Evolutionary conservation across 306 rosid genomes (phyloP), one percentile per base, ranked within the genome.

Genomic region (Cicer cuneatum): DNA sequence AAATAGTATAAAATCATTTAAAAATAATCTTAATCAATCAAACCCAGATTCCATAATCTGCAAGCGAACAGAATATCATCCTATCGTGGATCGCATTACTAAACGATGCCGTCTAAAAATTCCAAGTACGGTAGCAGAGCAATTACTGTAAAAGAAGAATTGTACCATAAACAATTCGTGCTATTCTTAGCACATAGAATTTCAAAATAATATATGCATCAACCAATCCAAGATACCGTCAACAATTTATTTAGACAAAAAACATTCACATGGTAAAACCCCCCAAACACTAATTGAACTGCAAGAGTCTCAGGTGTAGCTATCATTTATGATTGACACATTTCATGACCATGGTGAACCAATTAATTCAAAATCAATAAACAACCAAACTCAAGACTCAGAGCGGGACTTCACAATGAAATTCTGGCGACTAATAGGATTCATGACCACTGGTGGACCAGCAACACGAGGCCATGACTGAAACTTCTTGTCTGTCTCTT

Each of bases 391-490:
- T 88, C 62, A 88, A 72, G 78, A 42, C 56, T 88, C 92, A 7
- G 86, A 0, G 45, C 70, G 88, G 42, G 86, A 40, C 84, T 87
- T 87, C 72, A 89, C 94, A 46, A 87, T 85, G 87, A 89, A 89
- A 75, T 89, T 89, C 68, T 89, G 94, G 79, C 89, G 91, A 42
- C 83, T 83, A 41, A 89, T 87, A 78, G 93, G 93, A 62, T 89
- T 89, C 88, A 89, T 87, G 59, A 87, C 91, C 48, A 89, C 93
- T 1, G 94, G 94, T 64, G 94, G 94, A 75, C 94, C 94, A 39
- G 90, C 90, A 52, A 91, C 86, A 0, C 97, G 96, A 63, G 98
- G 98, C 98, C 96, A 94, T 49, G 96, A 81, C 85, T 89, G 93
- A 37, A 94, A 87, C 78, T 90, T 94, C 75, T 86, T 90, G 82